A percentile compares a stretch with the other conserved stretches of the same genome.
phyloP scores from a whole-genome alignment of 2,329 filamentous ascomycete species.

The Colletotrichum orbiculare region DNA sequence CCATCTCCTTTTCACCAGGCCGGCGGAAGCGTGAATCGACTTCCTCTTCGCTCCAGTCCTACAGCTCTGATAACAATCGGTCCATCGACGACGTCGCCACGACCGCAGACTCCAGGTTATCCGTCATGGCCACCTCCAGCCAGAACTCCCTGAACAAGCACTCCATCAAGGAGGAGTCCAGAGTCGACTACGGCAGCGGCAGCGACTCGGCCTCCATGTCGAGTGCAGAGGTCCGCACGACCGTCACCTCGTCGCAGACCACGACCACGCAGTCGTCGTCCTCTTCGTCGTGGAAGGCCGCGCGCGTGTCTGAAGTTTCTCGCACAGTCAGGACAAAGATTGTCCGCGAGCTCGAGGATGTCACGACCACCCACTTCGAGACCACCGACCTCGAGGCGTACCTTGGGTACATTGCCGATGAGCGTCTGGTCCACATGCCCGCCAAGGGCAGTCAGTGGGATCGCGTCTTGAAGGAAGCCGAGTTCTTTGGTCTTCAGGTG shows the following conservation, averaged over 20 bases:
- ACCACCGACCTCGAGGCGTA: slow-evolving; percentile 40
- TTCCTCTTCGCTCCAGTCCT: slow-evolving; percentile 25
- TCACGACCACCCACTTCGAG: slow-evolving; percentile 18
- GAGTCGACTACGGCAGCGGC: background rate
- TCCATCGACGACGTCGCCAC: slow-evolving; percentile 15
- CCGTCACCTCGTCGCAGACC: background rate
- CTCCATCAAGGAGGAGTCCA: slow-evolving; percentile 16
- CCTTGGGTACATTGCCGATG: slow-evolving; percentile 50
- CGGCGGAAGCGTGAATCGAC: slow-evolving; percentile 28
- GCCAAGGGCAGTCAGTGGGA: slow-evolving; percentile 54
- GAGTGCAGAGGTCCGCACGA: slow-evolving; percentile 13
- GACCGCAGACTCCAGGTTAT: slow-evolving; percentile 13
- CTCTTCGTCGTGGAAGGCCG: background rate
- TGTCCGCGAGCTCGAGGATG: slow-evolving; percentile 26
- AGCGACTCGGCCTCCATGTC: slow-evolving; percentile 26
- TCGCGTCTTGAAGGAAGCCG: slow-evolving; percentile 51
- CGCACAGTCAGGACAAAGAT: slow-evolving; percentile 8
- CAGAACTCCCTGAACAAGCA: slow-evolving; percentile 12
- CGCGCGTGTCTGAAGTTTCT: slow-evolving; percentile 18
- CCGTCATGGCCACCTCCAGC: slow-evolving; percentile 13
- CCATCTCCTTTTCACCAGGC: background rate
- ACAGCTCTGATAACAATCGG: slow-evolving; percentile 2
- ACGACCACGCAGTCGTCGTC: background rate
- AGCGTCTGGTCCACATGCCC: slow-evolving; percentile 55
- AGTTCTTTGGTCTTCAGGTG: slow-evolving; percentile 54